Conservation (phyloP, 169 alveolate species). For the Plasmodium blacklocki region DNA sequence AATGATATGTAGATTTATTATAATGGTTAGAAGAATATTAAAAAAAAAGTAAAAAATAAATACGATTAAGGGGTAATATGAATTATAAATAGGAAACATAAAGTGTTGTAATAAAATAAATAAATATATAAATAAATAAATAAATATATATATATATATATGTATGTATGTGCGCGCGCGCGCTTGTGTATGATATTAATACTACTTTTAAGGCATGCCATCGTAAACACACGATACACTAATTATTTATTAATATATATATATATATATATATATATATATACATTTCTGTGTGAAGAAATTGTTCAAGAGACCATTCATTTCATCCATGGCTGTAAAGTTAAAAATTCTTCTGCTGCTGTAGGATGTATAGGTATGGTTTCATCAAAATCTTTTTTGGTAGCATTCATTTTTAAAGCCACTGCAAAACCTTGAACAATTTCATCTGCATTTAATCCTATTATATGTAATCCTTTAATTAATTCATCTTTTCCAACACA, state of each 20-base stretch:
- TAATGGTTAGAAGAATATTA: too few species aligned
- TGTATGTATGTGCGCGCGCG: not conserved
- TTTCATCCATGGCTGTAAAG: constrained; percentile 84
- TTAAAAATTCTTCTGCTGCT: constrained; percentile 91
- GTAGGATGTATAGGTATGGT: constrained; percentile 93
- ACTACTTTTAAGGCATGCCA: not conserved
- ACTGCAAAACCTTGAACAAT: constrained; percentile 93
- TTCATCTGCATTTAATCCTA: constrained; percentile 93
- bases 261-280: not conserved
- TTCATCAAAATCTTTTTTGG: constrained; percentile 89
- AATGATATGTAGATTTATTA: too few species aligned
- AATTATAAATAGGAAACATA: too few species aligned
- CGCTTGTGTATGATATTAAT: not conserved
- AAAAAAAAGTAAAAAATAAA: too few species aligned
- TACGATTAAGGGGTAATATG: too few species aligned
- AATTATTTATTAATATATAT: constrained; percentile 2
- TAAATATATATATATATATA: not conserved
- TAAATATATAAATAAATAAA: not conserved
- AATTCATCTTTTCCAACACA: constrained; percentile 85
- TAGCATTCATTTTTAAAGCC: constrained; percentile 91
- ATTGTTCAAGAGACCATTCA: not conserved
- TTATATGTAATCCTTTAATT: constrained; percentile 90
- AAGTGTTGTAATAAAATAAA: not conserved
- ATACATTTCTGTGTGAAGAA: not conserved
- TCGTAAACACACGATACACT: not conserved